Percentiles rank a stretch among this genome's conserved stretches.
These are phyloP conservation scores for Euphorbia pulcherrima DNA, from an alignment of 345 rosid genomes.

Conservation along the genomic window DNA sequence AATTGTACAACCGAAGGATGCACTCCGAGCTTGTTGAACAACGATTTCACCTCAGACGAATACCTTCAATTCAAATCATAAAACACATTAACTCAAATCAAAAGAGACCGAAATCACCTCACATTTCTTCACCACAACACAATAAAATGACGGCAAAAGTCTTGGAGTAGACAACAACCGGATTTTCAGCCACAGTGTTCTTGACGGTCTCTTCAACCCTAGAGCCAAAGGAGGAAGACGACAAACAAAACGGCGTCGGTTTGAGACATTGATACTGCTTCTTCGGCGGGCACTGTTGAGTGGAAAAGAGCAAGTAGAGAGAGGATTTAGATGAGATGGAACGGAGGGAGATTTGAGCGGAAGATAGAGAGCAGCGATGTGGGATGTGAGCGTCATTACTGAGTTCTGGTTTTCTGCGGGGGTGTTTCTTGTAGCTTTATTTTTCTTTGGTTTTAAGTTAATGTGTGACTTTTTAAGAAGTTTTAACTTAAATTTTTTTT, in stretches of 20 bases:
- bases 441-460: background rate
- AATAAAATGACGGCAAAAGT: background rate
- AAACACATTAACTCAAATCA: background rate
- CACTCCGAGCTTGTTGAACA: slow-evolving; percentile 75
- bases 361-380: slow-evolving; percentile 35
- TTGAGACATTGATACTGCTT: slow-evolving; percentile 24
- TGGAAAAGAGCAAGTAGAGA: slow-evolving; percentile 12
- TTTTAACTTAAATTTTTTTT: too few relatives aligned
- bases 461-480: too few relatives aligned
- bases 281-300: background rate
- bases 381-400: slow-evolving; percentile 52
- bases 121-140: background rate
- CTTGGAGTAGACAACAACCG: slow-evolving; percentile 91
- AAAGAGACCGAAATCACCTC: background rate
- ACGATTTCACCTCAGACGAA: slow-evolving; percentile 81
- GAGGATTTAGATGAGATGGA: slow-evolving; percentile 18
- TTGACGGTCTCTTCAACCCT: slow-evolving; percentile 70
- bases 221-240: slow-evolving; percentile 60
- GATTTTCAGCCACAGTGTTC: slow-evolving; percentile 62
- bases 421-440: slow-evolving; percentile 1
- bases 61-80: slow-evolving; percentile 44
- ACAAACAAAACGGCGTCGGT: slow-evolving; percentile 32
- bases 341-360: slow-evolving; percentile 38
- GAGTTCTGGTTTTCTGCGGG: background rate
- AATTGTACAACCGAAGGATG: slow-evolving; percentile 75